Evolutionary conservation across 1,284 basidiomycete genomes (phyloP), one percentile per base, ranked within the genome.

Genomic region (Grifola frondosa): DNA sequence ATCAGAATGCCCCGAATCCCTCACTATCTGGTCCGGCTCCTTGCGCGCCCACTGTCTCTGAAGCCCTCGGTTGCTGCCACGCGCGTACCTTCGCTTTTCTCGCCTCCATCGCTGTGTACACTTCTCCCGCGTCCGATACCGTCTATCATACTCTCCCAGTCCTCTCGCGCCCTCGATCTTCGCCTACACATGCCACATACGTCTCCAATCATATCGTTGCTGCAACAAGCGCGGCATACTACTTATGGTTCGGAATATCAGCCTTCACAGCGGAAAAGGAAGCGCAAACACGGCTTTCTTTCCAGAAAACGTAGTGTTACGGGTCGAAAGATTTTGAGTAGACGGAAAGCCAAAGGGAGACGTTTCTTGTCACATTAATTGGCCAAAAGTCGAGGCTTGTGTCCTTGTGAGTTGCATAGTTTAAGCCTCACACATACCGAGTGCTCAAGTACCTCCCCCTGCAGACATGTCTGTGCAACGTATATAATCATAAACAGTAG

Each of bases 251-350:
- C 78, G 24, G 88, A 91, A 64, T 96, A 94, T 62, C 91, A 94
- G 61, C 91, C 91, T 3, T 90, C 86, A 1, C 91, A 93, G 68
- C 75, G 91, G 37, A 89, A 89, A 62, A 72, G 92, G 37, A 96
- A 96, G 71, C 77, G 89, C 49, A 88, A 86, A 65, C 90, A 93
- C 61, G 92, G 92, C 8, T 96, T 93, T 64, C 71, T 96, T 28
- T 75, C 82, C 0, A 71, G 88, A 31, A 78, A 84, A 61, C 72
- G 76, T 53, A 77, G 75, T 28, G 69, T 75, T 16, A 75, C 74
- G 21, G 88, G 87, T 3, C 74, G 79, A 48, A 84, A 81, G 62
- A 80, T 87, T 35, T 54, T 70, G 26, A 54, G 56, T 13, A 66
- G 73, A 37, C 50, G 58, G 36, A 42, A 52, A 37, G 59, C 59